Evolutionary conservation across 164 flowering plant species (phyloP).

Genomic region (Litsea cubeba): DNA sequence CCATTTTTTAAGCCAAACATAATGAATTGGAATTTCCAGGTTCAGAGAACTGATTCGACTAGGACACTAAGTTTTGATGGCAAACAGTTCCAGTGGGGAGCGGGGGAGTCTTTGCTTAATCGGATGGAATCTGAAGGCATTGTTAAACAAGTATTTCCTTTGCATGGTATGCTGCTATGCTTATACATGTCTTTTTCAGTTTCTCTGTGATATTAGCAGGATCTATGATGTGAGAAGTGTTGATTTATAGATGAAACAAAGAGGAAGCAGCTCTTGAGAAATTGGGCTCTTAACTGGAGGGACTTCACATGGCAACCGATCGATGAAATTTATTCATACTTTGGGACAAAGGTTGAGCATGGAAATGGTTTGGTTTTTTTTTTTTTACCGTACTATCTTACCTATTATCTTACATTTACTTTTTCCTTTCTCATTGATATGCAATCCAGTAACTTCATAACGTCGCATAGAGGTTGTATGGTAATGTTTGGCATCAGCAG

Average conservation of each 20-base stretch:
- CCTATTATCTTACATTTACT: background rate
- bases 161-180: slow-evolving; percentile 91
- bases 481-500: too few relatives aligned
- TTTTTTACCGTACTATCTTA: background rate
- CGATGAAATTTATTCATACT: slow-evolving; percentile 81
- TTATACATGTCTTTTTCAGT: slow-evolving; percentile 8
- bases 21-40: slow-evolving; percentile 35
- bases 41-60: slow-evolving; percentile 37
- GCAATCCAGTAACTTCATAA: too few relatives aligned
- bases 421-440: background rate
- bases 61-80: slow-evolving; percentile 34
- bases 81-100: slow-evolving; percentile 50
- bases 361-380: background rate
- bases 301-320: slow-evolving; percentile 79
- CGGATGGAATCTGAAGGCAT: slow-evolving; percentile 56
- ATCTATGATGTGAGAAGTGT: slow-evolving; percentile 7
- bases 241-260: slow-evolving; percentile 55
- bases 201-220: slow-evolving; percentile 2
- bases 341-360: slow-evolving; percentile 68
- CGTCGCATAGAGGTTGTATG: too few relatives aligned
- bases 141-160: slow-evolving; percentile 71
- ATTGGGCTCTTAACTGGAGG: slow-evolving; percentile 83
- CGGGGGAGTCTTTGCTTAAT: slow-evolving; percentile 58
- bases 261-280: slow-evolving; percentile 71
- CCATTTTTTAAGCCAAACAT: background rate